phyloP scores from a whole-genome alignment of 495 filamentous ascomycete species.

The Achaetomiella virescens region DNA sequence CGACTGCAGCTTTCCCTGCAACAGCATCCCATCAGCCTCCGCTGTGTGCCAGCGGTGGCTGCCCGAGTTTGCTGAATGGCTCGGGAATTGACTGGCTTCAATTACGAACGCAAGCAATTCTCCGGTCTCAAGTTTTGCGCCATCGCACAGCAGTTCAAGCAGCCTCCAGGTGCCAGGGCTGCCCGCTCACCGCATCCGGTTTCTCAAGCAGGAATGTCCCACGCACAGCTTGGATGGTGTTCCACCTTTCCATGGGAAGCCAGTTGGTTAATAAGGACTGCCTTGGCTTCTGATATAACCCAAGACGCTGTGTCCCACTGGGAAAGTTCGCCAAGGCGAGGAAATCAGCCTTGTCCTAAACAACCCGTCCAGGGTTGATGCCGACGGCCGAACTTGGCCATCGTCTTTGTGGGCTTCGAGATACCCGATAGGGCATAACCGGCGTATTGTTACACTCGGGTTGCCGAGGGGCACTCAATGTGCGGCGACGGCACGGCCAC shows the following conservation, averaged over 20 bases:
- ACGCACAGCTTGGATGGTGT: not conserved
- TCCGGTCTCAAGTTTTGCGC: not conserved
- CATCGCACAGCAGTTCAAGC: conserved; percentile 3
- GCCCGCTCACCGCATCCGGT: not conserved
- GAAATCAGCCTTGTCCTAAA: not conserved
- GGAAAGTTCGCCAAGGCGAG: not conserved
- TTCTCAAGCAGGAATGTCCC: not conserved
- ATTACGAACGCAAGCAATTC: not conserved
- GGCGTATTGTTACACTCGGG: not conserved
- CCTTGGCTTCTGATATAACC: conserved; percentile 2
- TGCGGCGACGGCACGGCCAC: not conserved
- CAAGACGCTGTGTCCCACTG: not conserved
- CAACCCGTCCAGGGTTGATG: not conserved
- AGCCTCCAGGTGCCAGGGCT: not conserved
- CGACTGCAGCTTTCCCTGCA: conserved; percentile 4
- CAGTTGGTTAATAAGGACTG: not conserved
- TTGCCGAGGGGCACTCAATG: not conserved
- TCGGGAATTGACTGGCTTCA: not conserved
- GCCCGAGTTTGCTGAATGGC: conserved; percentile 1
- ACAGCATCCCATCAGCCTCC: not conserved
- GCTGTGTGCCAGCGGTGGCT: conserved; percentile 4
- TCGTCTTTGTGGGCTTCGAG: not conserved
- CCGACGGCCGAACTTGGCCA: not conserved
- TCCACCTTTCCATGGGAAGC: not conserved
- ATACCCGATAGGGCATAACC: not conserved